These are phyloP conservation scores for Bipolaris bicolor DNA, from an alignment of 2,329 filamentous ascomycete species.

Conservation along the genomic window DNA sequence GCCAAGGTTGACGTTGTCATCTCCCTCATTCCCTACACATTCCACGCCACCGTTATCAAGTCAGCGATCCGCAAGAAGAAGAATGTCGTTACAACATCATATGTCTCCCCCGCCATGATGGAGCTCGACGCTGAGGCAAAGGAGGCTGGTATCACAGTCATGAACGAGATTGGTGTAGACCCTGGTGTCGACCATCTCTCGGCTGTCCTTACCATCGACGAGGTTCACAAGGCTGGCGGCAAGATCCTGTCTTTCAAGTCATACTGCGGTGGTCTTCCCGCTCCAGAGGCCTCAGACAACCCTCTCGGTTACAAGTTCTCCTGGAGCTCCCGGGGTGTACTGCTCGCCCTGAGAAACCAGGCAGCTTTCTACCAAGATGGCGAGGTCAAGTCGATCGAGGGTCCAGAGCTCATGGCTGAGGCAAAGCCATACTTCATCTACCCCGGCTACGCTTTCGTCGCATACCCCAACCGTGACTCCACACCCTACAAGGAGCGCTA, in stretches of 20 bases:
- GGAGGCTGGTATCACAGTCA: constrained; percentile 91
- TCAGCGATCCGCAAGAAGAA: constrained; percentile 92
- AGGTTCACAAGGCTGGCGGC: constrained; percentile 85
- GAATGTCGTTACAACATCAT: constrained; percentile 93
- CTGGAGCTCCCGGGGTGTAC: constrained; percentile 75
- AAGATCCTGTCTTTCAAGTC: constrained; percentile 82
- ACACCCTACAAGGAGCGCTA: constrained; percentile 88
- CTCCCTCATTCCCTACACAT: constrained; percentile 77
- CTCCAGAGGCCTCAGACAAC: constrained; percentile 78
- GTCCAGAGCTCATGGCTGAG: constrained; percentile 77
- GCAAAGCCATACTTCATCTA: constrained; percentile 93
- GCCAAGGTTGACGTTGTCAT: constrained; percentile 77
- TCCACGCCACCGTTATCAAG: constrained; percentile 79
- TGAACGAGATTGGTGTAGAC: constrained; percentile 77
- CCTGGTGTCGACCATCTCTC: constrained; percentile 78
- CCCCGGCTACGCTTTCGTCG: constrained; percentile 86
- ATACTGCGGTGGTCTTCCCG: constrained; percentile 67
- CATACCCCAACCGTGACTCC: constrained; percentile 91
- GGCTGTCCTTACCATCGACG: constrained; percentile 84
- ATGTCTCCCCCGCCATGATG: constrained; percentile 90
- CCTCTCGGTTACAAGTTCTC: constrained; percentile 94
- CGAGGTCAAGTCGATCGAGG: constrained; percentile 64
- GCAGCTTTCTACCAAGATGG: constrained; percentile 84
- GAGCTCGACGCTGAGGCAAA: constrained; percentile 84
- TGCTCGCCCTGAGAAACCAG: constrained; percentile 85